Evolutionary conservation across 345 rosid species (phyloP).

Genomic region (sweet orange (Citrus sinensis)): DNA sequence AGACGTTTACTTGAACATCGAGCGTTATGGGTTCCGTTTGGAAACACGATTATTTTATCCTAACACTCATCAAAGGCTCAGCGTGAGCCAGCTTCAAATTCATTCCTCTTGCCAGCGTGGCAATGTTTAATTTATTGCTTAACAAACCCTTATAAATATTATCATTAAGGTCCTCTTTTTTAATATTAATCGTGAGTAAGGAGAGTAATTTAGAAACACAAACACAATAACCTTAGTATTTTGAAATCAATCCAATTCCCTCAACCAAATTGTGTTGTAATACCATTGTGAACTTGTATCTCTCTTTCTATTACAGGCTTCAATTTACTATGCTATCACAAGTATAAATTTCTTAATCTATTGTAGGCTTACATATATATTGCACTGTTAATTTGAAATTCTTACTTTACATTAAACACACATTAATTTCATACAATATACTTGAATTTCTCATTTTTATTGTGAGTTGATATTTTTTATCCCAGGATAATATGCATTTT

Average conservation of each 20-base stretch:
- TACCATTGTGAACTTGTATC: neutral
- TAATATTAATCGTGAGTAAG: neutral
- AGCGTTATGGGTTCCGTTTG: slow-evolving; percentile 6
- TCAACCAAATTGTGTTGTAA: too few relatives aligned
- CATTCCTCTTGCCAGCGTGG: neutral
- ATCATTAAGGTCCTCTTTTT: neutral
- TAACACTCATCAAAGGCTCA: neutral
- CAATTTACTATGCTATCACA: too few relatives aligned
- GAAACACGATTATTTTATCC: neutral
- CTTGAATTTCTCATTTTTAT: too few relatives aligned
- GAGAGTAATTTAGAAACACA: neutral
- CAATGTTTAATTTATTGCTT: neutral
- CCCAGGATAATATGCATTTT: too few relatives aligned
- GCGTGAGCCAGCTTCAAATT: neutral
- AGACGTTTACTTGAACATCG: slow-evolving; percentile 15
- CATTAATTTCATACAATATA: too few relatives aligned
- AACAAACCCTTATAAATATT: neutral
- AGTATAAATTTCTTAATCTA: too few relatives aligned
- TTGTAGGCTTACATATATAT: neutral
- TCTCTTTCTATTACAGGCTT: too few relatives aligned
- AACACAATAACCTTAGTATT: neutral
- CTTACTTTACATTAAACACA: too few relatives aligned
- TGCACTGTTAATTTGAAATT: too few relatives aligned
- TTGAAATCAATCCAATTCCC: neutral
- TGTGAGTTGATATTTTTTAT: too few relatives aligned